These are phyloP conservation scores for Cutaneotrichosporon sp. DNA, from an alignment of 1,284 basidiomycete species.

Conservation along the genomic window DNA sequence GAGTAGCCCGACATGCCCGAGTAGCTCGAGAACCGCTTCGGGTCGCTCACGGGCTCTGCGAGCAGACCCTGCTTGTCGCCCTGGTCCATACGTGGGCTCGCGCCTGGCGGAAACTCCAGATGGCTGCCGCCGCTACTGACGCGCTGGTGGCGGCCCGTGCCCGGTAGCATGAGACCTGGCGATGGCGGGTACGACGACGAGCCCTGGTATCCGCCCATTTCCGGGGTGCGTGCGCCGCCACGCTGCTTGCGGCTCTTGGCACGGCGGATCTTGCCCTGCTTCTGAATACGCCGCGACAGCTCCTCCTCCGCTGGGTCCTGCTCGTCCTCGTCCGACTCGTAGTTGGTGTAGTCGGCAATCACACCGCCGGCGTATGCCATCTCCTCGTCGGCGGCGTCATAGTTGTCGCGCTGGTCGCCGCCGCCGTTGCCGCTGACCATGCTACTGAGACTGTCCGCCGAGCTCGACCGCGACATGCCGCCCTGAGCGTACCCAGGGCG, in stretches of 20 bases:
- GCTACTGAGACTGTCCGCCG: constrained; percentile 38
- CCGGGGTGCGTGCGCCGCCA: not conserved
- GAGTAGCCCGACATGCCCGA: constrained; percentile 1
- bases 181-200: constrained; percentile 2
- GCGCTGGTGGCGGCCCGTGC: not conserved
- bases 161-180: not conserved
- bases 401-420: constrained; percentile 49
- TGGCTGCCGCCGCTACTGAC: not conserved
- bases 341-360: constrained; percentile 67
- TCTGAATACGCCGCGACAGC: constrained; percentile 59
- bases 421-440: constrained; percentile 26
- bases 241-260: constrained; percentile 50
- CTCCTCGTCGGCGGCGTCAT: constrained; percentile 38
- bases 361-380: constrained; percentile 11
- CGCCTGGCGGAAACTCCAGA: not conserved
- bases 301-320: constrained; percentile 63
- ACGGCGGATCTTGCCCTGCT: constrained; percentile 64
- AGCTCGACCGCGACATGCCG: constrained; percentile 31
- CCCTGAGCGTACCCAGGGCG: constrained; percentile 47
- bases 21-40: not conserved
- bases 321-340: constrained; percentile 70
- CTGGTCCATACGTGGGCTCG: not conserved
- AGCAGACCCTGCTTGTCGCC: not conserved
- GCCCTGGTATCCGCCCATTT: not conserved
- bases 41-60: not conserved